Base-by-base conservation (phyloP, 2,329 filamentous ascomycete genomes). In the Teratosphaeria destructans region DNA sequence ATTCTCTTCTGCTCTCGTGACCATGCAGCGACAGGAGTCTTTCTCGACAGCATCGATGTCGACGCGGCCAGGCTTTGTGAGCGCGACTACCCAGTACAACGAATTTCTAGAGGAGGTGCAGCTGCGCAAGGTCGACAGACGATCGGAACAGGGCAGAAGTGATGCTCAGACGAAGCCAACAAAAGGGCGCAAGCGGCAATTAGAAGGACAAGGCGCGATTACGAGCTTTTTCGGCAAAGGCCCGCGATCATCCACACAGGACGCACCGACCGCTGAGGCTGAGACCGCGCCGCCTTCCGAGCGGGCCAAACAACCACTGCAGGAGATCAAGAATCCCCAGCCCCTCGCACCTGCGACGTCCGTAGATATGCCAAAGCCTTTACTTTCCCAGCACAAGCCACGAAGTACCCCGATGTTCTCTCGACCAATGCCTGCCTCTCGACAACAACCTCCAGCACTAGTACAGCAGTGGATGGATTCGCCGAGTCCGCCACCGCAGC, bases 191-290 rank as follows among this genome's bases (percentile, higher is more conserved):
- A 71, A 74, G 68, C 74, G 73, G 57, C 74, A 73, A 66, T 72
- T 69, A 26, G 72, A 76, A 61, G 77, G 76, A 1, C 81, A 84
- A 67, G 79, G 78, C 29, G 78, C 71, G 55, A 80, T 85, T 54
- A 76, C 78, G 3, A 77, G 70, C 60, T 84, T 83, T 70, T 83
- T 83, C 64, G 70, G 32, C 54, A 54, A 19, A 52, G 27, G n/a
- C 4, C 23, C 43, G 53, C 10, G 27, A n/a, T 8, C 35, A 57
- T 53, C n/a, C 5, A n/a, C 23, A 23, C 16, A 14, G 19, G n/a
- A 26, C 19, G 53, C 23, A 58, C 11, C 11, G 11, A 23, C 19
- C 19, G 35, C 12, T 29, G 53, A 32, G 19, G 10, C 23, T 32
- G 29, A 34, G 34, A 26, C 5, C 26, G 4, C 14, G 12, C 53